Evolutionary conservation across 352 stramenopile species (phyloP), one percentile per base, ranked within the genome.

Genomic region (Phytophthora litchii): DNA sequence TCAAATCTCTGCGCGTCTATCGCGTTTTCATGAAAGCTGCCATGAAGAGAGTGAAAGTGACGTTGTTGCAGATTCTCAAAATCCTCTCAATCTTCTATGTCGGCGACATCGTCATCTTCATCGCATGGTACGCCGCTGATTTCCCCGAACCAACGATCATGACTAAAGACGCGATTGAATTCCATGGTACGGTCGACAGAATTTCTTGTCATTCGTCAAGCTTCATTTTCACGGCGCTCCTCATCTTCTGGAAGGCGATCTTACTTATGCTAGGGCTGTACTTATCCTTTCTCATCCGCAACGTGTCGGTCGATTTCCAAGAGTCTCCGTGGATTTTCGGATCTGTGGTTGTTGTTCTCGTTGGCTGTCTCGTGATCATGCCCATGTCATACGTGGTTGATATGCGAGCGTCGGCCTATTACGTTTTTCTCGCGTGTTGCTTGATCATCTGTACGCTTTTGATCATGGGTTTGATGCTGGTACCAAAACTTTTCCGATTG

Each of bases 261-360:
- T 5, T 86, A 38, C 63, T 85, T 19, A 66, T 79, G 11, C 0
- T 67, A 4, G 74, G 72, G 0, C 53, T 84, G 10, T 87, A 80
- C 43, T 23, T 86, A 9, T 80, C 72, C 31, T 86, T 89, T 44
- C 36, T 86, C 3, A 89, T 87, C 54, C 79, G 72, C n/a, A 72
- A 86, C 16, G 77, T 85, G n/a, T 86, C 76, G 23, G 54, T 67
- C 0, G 78, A 89, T 49, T 89, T 89, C 44, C 81, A 91, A 42
- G 81, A 91, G 25, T 74, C 78, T 4, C 67, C 81, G 41, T 88
- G 81, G 81, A 89, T 84, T 29, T 81, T 88, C 41, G 67, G 54
- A 0, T 83, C 81, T 0, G 64, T 71, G 0, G 3, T 78, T 0
- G 58, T 89, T 2, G 78, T 92, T 21, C 54, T 91, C 1, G 60